Conservation (phyloP, 140 eudicot genomes). For the Anethum foeniculum region DNA sequence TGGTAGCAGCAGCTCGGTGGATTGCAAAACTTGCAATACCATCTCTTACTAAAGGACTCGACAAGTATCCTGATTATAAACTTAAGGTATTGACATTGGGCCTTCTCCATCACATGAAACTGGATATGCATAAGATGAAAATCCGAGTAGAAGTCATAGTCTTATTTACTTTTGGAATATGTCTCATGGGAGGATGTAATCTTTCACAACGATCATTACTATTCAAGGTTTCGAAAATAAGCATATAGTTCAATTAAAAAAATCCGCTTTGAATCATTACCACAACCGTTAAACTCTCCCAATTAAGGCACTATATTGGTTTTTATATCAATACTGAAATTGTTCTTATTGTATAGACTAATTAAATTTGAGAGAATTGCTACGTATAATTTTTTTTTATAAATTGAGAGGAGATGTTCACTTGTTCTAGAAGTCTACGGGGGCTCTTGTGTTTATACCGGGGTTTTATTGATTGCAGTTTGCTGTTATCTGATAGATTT, state of each 20-base stretch:
- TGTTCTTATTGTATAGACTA: neutral
- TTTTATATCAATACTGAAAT: neutral
- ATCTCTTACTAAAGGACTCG: conserved; percentile 48
- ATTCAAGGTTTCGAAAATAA: neutral
- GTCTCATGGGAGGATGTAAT: neutral
- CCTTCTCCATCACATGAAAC: neutral
- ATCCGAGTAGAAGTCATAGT: neutral
- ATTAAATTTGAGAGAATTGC: neutral
- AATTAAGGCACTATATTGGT: no score
- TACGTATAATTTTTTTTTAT: no score
- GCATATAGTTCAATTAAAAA: neutral
- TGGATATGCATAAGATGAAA: neutral
- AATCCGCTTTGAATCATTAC: neutral
- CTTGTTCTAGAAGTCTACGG: neutral
- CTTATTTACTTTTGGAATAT: neutral
- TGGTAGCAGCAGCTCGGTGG: conserved; percentile 99
- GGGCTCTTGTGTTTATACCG: neutral
- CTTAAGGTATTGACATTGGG: conserved; percentile 47
- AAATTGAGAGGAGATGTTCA: neutral
- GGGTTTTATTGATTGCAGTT: conserved; percentile 4
- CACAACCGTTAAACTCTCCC: neutral
- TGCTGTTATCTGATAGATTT: neutral
- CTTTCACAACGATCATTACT: neutral
- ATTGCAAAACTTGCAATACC: conserved; percentile 92
- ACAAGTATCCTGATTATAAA: conserved; percentile 60